phyloP scores from a whole-genome alignment of 2,329 filamentous ascomycete species.

The Sporothrix protearum region DNA sequence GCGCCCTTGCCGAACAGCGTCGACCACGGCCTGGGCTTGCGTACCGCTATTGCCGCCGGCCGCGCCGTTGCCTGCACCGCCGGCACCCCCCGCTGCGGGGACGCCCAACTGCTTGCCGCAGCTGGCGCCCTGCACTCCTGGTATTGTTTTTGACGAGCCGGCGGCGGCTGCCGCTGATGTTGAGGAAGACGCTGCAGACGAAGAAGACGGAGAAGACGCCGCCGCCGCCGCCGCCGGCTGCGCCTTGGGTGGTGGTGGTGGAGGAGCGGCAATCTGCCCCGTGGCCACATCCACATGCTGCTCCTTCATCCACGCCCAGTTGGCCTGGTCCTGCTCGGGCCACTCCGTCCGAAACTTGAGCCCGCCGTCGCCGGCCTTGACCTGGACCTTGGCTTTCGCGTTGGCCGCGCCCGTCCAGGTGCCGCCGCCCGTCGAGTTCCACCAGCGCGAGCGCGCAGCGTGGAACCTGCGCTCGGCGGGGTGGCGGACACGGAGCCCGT shows the following conservation, averaged over 20 bases:
- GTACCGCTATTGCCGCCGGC: constrained; percentile 56
- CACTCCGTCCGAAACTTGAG: background rate
- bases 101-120: constrained; percentile 57
- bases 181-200: background rate
- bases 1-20: constrained; percentile 69
- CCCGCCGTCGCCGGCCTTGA: background rate
- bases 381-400: constrained; percentile 35
- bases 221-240: background rate
- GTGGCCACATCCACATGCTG: constrained; percentile 74
- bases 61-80: constrained; percentile 35
- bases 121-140: constrained; percentile 17
- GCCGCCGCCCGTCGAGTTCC: constrained; percentile 92
- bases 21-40: constrained; percentile 69
- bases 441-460: constrained; percentile 80
- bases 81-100: constrained; percentile 45
- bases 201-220: constrained; percentile 32
- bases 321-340: constrained; percentile 53
- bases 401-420: constrained; percentile 47
- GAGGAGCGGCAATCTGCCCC: constrained; percentile 56
- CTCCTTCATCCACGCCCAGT: constrained; percentile 87
- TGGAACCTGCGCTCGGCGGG: constrained; percentile 74
- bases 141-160: background rate
- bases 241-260: constrained; percentile 22
- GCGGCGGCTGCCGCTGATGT: background rate
- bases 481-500: constrained; percentile 81